Evolutionary conservation across 495 filamentous ascomycete species (phyloP).

Genomic region (Penicillium flavigenum): DNA sequence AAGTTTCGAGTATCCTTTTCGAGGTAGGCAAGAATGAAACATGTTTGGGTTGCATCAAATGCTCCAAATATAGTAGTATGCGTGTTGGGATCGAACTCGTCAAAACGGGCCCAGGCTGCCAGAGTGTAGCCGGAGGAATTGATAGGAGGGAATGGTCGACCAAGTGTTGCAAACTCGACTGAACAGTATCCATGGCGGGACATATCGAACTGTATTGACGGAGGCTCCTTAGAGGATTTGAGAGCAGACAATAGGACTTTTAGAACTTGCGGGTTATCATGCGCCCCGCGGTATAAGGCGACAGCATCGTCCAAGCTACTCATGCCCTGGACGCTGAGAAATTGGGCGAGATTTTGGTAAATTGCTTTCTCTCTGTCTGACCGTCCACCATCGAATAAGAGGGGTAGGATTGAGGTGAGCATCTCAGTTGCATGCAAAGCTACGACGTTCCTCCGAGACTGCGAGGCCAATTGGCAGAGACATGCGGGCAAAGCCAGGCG

Average conservation of each 20-base stretch:
- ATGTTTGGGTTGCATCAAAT: conserved; percentile 88
- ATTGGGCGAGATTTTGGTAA: conserved; percentile 51
- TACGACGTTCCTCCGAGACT: conserved; percentile 72
- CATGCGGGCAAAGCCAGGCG: conserved; percentile 42
- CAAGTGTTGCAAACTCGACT: conserved; percentile 80
- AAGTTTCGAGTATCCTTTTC: conserved; percentile 94
- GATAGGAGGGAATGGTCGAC: conserved; percentile 75
- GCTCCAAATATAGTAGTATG: conserved; percentile 97
- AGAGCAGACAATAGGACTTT: conserved; percentile 74
- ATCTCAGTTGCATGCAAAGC: conserved; percentile 76
- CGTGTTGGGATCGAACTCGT: conserved; percentile 76
- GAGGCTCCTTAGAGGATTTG: conserved; percentile 67
- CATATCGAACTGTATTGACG: conserved; percentile 92
- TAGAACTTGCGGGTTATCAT: conserved; percentile 58
- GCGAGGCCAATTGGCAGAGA: conserved; percentile 44
- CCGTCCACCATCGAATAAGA: conserved; percentile 55
- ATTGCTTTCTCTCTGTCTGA: conserved; percentile 53
- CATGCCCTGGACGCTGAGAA: conserved; percentile 57
- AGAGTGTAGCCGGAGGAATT: conserved; percentile 83
- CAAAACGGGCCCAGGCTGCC: conserved; percentile 81
- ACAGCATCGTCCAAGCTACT: conserved; percentile 75
- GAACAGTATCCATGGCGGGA: conserved; percentile 84
- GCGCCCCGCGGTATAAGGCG: conserved; percentile 66
- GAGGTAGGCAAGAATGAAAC: conserved; percentile 90
- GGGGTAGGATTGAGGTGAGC: conserved; percentile 67